A percentile compares a stretch with the other conserved stretches of the same genome.
phyloP scores from a whole-genome alignment of 2,329 filamentous ascomycete species.

The Paecilomyces formosus region DNA sequence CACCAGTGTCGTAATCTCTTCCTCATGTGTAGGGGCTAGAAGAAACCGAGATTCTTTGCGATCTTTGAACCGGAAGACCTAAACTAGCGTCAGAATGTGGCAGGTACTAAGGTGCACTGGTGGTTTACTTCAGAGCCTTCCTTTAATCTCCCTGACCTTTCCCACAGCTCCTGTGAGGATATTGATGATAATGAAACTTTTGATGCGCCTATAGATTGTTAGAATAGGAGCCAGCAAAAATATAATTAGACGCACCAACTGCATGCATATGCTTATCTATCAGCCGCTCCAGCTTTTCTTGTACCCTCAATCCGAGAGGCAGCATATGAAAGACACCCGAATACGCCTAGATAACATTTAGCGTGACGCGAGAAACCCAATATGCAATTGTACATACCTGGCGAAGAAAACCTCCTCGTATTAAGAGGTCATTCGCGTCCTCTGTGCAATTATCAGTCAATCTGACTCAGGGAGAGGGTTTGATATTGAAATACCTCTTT shows the following conservation, averaged over 20 bases:
- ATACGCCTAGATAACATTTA: slow-evolving; percentile 53
- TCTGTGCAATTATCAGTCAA: slow-evolving; percentile 8
- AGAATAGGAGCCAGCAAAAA: neutral
- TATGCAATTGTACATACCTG: slow-evolving; percentile 45
- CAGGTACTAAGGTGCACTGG: slow-evolving; percentile 2
- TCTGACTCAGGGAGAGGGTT: neutral
- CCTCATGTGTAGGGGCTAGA: slow-evolving; percentile 88
- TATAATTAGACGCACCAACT: slow-evolving; percentile 46
- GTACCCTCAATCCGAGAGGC: slow-evolving; percentile 76
- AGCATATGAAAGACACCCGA: slow-evolving; percentile 89
- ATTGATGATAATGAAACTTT: slow-evolving; percentile 77
- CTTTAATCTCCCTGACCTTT: slow-evolving; percentile 71
- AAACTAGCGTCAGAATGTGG: slow-evolving; percentile 14
- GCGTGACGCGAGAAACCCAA: neutral
- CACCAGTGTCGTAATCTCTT: slow-evolving; percentile 85
- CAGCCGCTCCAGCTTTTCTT: slow-evolving; percentile 76
- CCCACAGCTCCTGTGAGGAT: slow-evolving; percentile 78
- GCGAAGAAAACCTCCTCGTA: slow-evolving; percentile 65
- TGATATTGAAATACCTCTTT: slow-evolving; percentile 20
- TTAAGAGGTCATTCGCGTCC: slow-evolving; percentile 61
- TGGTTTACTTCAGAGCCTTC: slow-evolving; percentile 61
- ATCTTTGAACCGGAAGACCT: slow-evolving; percentile 76
- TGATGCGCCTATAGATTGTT: slow-evolving; percentile 56
- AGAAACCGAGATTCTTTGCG: slow-evolving; percentile 68
- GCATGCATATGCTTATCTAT: slow-evolving; percentile 84